These are phyloP conservation scores for Nakazawaea molendinolei DNA, from an alignment of 805 yeast genomes.

Conservation along the genomic window DNA sequence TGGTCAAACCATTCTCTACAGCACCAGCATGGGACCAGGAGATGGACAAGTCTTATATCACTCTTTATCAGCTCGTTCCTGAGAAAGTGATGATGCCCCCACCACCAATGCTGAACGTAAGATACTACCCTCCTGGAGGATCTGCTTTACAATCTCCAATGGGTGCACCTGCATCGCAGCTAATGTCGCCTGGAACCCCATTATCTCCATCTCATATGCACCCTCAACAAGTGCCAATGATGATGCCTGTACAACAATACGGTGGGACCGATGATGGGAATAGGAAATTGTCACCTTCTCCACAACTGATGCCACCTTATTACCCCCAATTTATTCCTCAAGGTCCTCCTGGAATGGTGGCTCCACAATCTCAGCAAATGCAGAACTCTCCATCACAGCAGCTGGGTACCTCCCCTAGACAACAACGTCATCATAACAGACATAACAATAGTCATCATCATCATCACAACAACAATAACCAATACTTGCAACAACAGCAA, in stretches of 20 bases:
- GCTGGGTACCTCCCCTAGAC: constrained; percentile 3
- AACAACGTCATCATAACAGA: constrained; percentile 3
- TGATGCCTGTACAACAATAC: constrained; percentile 9
- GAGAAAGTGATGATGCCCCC: constrained; percentile 21
- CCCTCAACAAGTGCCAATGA: constrained; percentile 9
- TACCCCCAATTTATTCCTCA: constrained; percentile 6
- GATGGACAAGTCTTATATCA: constrained; percentile 48
- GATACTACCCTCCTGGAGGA: constrained; percentile 8
- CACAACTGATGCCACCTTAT: constrained; percentile 10
- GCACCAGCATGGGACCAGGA: constrained; percentile 74
- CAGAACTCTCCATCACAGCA: constrained; percentile 3
- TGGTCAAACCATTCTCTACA: constrained; percentile 63
- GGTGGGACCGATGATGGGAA: not conserved
- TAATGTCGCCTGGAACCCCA: constrained; percentile 11
- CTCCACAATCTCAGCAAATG: constrained; percentile 3
- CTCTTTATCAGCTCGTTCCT: constrained; percentile 37
- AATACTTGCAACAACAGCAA: constrained; percentile 3
- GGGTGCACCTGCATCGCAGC: constrained; percentile 11
- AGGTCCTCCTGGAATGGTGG: constrained; percentile 1
- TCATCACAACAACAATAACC: not conserved
- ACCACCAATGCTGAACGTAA: constrained; percentile 9
- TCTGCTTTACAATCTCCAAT: constrained; percentile 8
- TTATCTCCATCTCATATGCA: constrained; percentile 7
- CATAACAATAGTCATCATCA: not conserved
- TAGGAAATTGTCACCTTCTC: constrained; percentile 8